Base-by-base conservation (phyloP, 805 yeast genomes). In the Candida vartiovaarae region DNA sequence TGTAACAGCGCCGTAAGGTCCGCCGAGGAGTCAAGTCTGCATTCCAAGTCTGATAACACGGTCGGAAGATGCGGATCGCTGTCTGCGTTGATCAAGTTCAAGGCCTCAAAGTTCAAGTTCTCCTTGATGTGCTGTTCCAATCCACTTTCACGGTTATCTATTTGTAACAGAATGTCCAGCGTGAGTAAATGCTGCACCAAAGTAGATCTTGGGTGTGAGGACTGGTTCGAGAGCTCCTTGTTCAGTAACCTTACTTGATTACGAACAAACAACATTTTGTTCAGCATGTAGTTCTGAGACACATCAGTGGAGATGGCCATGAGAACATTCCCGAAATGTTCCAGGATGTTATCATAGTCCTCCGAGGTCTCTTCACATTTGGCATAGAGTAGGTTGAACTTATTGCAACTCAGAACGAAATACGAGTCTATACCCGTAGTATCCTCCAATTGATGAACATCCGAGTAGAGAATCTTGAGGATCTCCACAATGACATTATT, bases 101-200 rank as follows among this genome's bases (percentile, higher is more conserved):
- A 36, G 10, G 36, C 24, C 4, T 45, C 38, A 2, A 54, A 3
- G 34, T 53, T 24, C 6, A 58, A 33, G 23, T 49, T 42, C 2
- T 46, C 44, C 25, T 39, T 38, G 6, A 58, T 45, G n/a, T 47
- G 41, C 8, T 43, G 37, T 25, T 42, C 50, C 7, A 55, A 47
- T 15, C 47, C 53, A 24, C 42, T 34, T 62, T 71, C 53, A 51
- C 72, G 52, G 56, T 71, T 53, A 54, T 72, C 61, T 28, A 56
- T 51, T 5, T 57, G 48, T 5, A 58, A 36, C 2, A 56, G 34
- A 0, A 54, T 40, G 29, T 43, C 47, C 10, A 56, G 38, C 0
- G 57, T 47, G 2, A 55, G 34, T 6, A 58, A 32, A 7, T 49
- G 46, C 5, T 54, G 42, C 6, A 42, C 46, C 1, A 54, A 51